Percentiles rank a stretch among this genome's conserved stretches.
These are phyloP conservation scores for Epichloe uncinata DNA, from an alignment of 2,329 filamentous ascomycete species.

Conservation along the genomic window DNA sequence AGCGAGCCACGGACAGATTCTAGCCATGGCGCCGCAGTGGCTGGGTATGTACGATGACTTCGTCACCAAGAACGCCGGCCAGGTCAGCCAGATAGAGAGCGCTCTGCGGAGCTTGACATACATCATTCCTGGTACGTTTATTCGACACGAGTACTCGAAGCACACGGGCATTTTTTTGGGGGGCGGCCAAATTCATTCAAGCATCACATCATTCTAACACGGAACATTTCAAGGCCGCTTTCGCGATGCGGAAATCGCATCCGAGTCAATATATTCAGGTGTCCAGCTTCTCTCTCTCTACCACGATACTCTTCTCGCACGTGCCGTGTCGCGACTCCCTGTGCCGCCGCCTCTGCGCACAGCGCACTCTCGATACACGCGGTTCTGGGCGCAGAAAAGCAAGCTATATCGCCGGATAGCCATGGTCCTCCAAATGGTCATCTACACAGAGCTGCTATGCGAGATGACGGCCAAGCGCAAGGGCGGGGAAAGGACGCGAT, in stretches of 20 bases:
- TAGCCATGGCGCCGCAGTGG: slow-evolving; percentile 42
- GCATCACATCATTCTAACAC: neutral
- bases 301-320: slow-evolving; percentile 75
- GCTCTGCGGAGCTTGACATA: slow-evolving; percentile 87
- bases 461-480: slow-evolving; percentile 90
- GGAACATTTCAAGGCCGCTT: slow-evolving; percentile 47
- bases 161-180: neutral
- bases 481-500: slow-evolving; percentile 65
- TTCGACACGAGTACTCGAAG: no score
- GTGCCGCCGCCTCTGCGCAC: slow-evolving; percentile 40
- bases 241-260: slow-evolving; percentile 86
- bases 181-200: neutral
- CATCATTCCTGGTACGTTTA: slow-evolving; percentile 63
- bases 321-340: slow-evolving; percentile 44
- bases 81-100: slow-evolving; percentile 90
- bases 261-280: slow-evolving; percentile 78
- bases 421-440: slow-evolving; percentile 72
- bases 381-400: slow-evolving; percentile 50
- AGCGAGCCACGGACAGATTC: slow-evolving; percentile 1
- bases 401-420: slow-evolving; percentile 70
- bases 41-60: slow-evolving; percentile 70
- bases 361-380: slow-evolving; percentile 52
- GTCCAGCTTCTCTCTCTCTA: slow-evolving; percentile 86
- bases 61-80: slow-evolving; percentile 86
- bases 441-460: slow-evolving; percentile 92